phyloP scores from a whole-genome alignment of 2,329 filamentous ascomycete species.

The Nemania sp. region DNA sequence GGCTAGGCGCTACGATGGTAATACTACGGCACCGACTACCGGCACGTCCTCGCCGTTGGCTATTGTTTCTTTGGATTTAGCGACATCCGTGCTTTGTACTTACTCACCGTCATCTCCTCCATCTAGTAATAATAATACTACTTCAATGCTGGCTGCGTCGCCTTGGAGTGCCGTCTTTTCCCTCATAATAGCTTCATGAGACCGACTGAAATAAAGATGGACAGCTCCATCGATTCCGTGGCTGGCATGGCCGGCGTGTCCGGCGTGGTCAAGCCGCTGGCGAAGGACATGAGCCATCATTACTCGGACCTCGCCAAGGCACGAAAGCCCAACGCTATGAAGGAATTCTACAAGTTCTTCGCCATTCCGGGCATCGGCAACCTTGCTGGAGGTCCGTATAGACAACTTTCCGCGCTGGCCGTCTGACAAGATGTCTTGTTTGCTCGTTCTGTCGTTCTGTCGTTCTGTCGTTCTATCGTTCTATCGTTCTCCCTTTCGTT shows the following conservation, averaged over 20 bases:
- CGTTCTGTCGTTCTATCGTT: too few species aligned
- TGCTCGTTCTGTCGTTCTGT: too few species aligned
- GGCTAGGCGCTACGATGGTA: too few species aligned
- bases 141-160: too few species aligned
- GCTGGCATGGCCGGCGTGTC: constrained; percentile 30
- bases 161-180: too few species aligned
- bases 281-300: constrained; percentile 79
- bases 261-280: constrained; percentile 47
- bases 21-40: too few species aligned
- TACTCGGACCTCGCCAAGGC: constrained; percentile 71
- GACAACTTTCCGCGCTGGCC: background rate
- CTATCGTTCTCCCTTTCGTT: background rate
- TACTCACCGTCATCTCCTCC: too few species aligned
- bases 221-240: constrained; percentile 17
- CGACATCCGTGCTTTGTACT: too few species aligned
- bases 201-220: constrained; percentile 23
- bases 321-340: constrained; percentile 69
- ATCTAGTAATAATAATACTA: too few species aligned
- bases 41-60: too few species aligned
- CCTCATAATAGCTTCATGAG: too few species aligned
- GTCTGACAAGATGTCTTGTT: background rate
- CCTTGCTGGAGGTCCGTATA: constrained; percentile 59
- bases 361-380: constrained; percentile 65
- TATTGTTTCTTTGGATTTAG: too few species aligned
- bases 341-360: constrained; percentile 87